Evolutionary conservation across 768 basidiomycete species (phyloP).

Genomic region (Lactifluus volemus): DNA sequence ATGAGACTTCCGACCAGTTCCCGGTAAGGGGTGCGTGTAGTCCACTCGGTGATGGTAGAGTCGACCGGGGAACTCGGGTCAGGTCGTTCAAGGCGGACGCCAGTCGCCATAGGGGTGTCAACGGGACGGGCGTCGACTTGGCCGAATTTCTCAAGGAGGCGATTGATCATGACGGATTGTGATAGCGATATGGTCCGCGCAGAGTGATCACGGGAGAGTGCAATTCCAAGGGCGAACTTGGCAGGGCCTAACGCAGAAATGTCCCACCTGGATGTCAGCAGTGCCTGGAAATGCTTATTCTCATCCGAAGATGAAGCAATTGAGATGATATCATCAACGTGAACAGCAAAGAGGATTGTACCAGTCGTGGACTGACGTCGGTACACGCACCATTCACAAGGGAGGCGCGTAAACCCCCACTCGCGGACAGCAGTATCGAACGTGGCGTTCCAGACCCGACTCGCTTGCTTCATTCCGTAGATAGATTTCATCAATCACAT

Average conservation of each 20-base stretch:
- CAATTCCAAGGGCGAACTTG: neutral
- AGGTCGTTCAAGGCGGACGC: no score
- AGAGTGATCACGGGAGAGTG: neutral
- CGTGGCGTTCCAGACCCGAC: no score
- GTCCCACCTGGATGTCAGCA: neutral
- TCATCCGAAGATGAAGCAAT: neutral
- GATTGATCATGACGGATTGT: neutral
- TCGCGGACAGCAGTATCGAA: no score
- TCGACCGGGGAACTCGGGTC: no score
- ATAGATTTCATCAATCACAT: no score
- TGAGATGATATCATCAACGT: neutral
- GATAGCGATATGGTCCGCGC: neutral
- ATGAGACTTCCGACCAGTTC: neutral
- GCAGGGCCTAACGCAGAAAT: neutral
- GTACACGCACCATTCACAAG: neutral
- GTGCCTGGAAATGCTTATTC: neutral
- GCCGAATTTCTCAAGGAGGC: no score
- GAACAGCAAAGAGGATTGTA: neutral
- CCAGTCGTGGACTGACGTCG: fast-evolving
- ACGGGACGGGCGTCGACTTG: no score
- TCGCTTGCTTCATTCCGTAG: no score
- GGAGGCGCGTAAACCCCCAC: no score
- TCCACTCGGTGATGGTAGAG: no score
- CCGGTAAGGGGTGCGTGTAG: neutral
- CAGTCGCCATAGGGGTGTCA: no score